Base-by-base conservation (phyloP, 2,329 filamentous ascomycete species). In the Curvularia verruculosa region DNA sequence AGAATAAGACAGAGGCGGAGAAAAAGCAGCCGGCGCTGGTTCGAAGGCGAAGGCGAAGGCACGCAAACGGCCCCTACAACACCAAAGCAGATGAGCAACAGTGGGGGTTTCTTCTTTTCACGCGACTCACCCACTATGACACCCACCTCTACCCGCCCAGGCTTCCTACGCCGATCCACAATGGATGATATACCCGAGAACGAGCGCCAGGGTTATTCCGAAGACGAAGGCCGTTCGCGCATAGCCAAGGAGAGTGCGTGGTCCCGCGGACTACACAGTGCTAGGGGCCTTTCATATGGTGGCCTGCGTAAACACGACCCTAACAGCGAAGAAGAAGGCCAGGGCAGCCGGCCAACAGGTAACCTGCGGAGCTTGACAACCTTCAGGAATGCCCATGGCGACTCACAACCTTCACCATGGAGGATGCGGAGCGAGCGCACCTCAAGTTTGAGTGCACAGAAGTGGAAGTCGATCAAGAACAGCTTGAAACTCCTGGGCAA, bases 391-490 rank as follows among this genome's bases (percentile, higher is more conserved):
- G 63, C 63, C 34, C 73, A 75, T 41, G 75, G 73, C 9, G 67
- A 70, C n/a, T 71, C 71, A 19, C 77, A 78, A 56, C 75, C 67
- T 6, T 80, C 78, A 2, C 74, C 77, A 1, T 81, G 79, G 73
- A 71, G 77, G 15, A 73, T 77, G 53, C 77, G 79, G 5, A 73
- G 77, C 31, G 80, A 82, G 52, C 76, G 80, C n/a, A 78, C 80
- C 36, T 76, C 76, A 7, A 80, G 78, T 67, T 63, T 79, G 47
- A 80, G 79, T 68, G 92, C 87, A 18, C 90, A 94, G 68, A 92
- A 91, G 79, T 99, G 95, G 95, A 89, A 88, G 62, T 91, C 96
- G 72, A 85, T 99, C 70, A 98, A 97, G 79, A 91, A 91, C 64
- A 93, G 92, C 0, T 78, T 98, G 46, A 93, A 91, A 73, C 82